phyloP scores from a whole-genome alignment of 2,329 filamentous ascomycete genomes.

The Tolypocladium sp. region DNA sequence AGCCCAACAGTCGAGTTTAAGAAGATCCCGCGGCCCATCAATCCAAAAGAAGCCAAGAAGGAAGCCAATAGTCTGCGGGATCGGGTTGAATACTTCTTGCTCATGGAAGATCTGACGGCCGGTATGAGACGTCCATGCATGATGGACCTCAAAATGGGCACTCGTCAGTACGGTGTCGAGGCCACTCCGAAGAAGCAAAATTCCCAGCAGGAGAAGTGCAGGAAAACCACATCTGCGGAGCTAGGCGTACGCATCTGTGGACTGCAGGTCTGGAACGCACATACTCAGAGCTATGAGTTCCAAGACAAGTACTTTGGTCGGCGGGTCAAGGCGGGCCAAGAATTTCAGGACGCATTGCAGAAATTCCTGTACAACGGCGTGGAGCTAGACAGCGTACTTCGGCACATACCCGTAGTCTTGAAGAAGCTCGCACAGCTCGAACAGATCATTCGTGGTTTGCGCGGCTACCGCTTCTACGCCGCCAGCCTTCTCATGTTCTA shows the following conservation, averaged over 20 bases:
- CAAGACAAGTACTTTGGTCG: conserved; percentile 97
- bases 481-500: conserved; percentile 94
- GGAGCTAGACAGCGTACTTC: conserved; percentile 67
- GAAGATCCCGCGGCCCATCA: conserved; percentile 52
- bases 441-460: conserved; percentile 67
- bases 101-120: conserved; percentile 89
- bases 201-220: conserved; percentile 88
- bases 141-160: conserved; percentile 97
- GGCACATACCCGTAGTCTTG: conserved; percentile 81
- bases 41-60: conserved; percentile 47
- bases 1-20: conserved; percentile 25
- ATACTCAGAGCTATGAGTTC: conserved; percentile 79
- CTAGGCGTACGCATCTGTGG: conserved; percentile 91
- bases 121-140: conserved; percentile 97
- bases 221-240: conserved; percentile 81
- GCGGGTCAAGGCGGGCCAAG: conserved; percentile 72
- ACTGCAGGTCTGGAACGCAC: conserved; percentile 90
- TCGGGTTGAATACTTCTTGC: conserved; percentile 83
- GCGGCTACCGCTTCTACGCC: conserved; percentile 89
- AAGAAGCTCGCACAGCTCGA: conserved; percentile 78
- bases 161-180: conserved; percentile 90
- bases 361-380: conserved; percentile 87
- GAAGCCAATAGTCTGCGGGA: conserved; percentile 58
- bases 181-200: conserved; percentile 85
- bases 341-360: conserved; percentile 83